Conservation (phyloP, 257 asterid species). For the Solanum gracilifrons region DNA sequence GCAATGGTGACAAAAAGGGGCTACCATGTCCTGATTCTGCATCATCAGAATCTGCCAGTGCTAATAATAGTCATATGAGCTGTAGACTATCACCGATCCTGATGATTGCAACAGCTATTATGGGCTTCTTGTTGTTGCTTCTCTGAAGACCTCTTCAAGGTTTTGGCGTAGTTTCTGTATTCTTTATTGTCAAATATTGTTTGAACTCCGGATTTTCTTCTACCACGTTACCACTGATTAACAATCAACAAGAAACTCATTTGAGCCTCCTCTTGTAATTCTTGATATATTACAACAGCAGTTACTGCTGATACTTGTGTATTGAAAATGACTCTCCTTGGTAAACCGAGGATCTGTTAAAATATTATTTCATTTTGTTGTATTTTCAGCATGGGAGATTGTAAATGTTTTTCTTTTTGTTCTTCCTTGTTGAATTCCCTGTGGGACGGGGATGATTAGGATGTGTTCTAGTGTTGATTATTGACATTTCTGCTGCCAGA, state of each 20-base stretch:
- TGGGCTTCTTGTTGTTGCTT: constrained; percentile 12
- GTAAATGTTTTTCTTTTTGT: background rate
- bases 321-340: background rate
- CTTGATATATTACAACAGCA: background rate
- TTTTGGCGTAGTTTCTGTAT: background rate
- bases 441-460: background rate
- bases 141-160: constrained; percentile 9
- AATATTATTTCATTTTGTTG: background rate
- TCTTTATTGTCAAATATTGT: background rate
- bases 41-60: constrained; percentile 12
- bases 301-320: background rate
- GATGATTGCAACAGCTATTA: constrained; percentile 20
- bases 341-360: background rate
- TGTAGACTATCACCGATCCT: constrained; percentile 11
- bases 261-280: background rate
- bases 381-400: background rate
- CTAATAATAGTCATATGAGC: constrained; percentile 6
- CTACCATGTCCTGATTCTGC: constrained; percentile 34
- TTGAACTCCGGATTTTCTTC: background rate
- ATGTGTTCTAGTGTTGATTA: background rate
- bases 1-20: constrained; percentile 35
- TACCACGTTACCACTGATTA: background rate
- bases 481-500: background rate
- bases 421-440: background rate
- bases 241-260: background rate